These are phyloP conservation scores for Boletellus deceptivus DNA, from an alignment of 1,284 basidiomycete species.

Conservation along the genomic window DNA sequence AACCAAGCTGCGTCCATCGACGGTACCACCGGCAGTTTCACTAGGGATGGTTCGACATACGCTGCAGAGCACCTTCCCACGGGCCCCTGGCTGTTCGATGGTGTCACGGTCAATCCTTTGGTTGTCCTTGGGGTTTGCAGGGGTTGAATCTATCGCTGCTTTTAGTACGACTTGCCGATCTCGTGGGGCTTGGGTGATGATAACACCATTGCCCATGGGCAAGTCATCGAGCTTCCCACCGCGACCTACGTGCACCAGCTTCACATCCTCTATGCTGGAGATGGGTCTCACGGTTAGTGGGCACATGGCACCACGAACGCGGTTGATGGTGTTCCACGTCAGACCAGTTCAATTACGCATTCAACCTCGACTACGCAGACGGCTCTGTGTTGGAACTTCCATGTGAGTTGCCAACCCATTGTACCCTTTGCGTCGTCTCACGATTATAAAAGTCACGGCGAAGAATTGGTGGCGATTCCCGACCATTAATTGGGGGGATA, in stretches of 20 bases:
- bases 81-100: constrained; percentile 36
- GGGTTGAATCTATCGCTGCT: neutral
- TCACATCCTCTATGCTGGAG: constrained; percentile 45
- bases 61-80: constrained; percentile 37
- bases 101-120: constrained; percentile 32
- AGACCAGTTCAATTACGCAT: constrained; percentile 36
- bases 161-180: constrained; percentile 41
- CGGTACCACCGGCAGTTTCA: constrained; percentile 38
- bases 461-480: constrained; percentile 42
- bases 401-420: constrained; percentile 25
- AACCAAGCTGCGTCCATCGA: constrained; percentile 43
- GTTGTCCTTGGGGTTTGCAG: neutral
- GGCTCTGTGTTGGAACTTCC: constrained; percentile 32
- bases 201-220: constrained; percentile 40
- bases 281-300: constrained; percentile 30
- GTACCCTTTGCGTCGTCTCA: neutral
- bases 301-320: neutral
- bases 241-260: constrained; percentile 39
- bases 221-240: constrained; percentile 33
- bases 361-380: constrained; percentile 37
- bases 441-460: constrained; percentile 33
- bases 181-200: constrained; percentile 39
- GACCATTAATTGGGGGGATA: constrained; percentile 36
- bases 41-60: constrained; percentile 37
- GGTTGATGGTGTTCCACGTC: neutral